Evolutionary conservation across 2,329 filamentous ascomycete species (phyloP).

Genomic region (Didymella pomorum): DNA sequence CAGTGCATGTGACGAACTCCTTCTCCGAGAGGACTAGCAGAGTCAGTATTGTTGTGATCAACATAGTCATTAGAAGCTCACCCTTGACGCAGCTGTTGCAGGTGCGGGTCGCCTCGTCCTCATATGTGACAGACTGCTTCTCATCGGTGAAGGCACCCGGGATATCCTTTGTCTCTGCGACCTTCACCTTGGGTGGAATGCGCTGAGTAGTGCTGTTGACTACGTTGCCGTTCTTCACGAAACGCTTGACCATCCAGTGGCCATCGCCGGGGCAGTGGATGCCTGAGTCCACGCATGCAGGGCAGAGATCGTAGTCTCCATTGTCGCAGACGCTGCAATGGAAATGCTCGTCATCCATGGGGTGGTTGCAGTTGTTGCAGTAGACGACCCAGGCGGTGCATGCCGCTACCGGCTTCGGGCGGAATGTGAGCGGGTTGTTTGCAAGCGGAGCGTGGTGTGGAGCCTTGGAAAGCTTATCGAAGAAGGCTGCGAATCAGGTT

Average conservation of each 20-base stretch:
- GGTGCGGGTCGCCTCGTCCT: conserved; percentile 64
- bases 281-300: conserved; percentile 76
- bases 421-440: conserved; percentile 46
- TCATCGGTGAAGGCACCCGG: conserved; percentile 57
- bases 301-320: conserved; percentile 94
- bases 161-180: conserved; percentile 47
- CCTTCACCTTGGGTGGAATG: conserved; percentile 69
- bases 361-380: conserved; percentile 87
- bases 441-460: conserved; percentile 42
- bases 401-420: conserved; percentile 49
- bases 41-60: conserved; percentile 33
- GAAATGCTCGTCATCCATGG: conserved; percentile 84
- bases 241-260: conserved; percentile 96
- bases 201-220: conserved; percentile 87
- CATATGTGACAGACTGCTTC: conserved; percentile 50
- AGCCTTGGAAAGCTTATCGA: conserved; percentile 41
- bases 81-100: conserved; percentile 75
- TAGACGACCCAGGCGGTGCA: conserved; percentile 77
- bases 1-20: conserved; percentile 83
- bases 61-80: conserved; percentile 43
- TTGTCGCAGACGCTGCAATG: conserved; percentile 94
- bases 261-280: conserved; percentile 77
- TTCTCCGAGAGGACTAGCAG: conserved; percentile 71
- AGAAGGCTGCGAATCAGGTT: conserved; percentile 36
- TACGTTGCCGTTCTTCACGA: conserved; percentile 78